Percentiles rank a stretch among this genome's conserved stretches.
These are phyloP conservation scores for Cyphellophora attinorum DNA, from an alignment of 2,329 filamentous ascomycete species.

Conservation along the genomic window DNA sequence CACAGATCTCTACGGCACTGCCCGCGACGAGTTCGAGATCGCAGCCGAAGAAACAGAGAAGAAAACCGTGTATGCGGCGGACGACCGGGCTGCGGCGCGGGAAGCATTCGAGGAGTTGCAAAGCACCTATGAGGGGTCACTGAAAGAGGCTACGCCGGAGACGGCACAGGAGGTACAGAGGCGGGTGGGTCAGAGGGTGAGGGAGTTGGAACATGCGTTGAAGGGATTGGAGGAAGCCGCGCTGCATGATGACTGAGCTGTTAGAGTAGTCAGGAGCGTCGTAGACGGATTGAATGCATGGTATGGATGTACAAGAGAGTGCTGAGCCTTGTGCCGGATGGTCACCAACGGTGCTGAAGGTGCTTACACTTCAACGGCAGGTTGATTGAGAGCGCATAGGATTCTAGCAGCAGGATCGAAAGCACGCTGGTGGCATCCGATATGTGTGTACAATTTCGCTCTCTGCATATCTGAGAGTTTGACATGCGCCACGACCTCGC, in stretches of 20 bases:
- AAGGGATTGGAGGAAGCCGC: constrained; percentile 42
- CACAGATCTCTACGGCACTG: constrained; percentile 20
- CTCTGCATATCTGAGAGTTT: too few relatives aligned
- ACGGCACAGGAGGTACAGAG: constrained; percentile 41
- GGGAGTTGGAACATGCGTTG: constrained; percentile 45
- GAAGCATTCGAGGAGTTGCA: constrained; percentile 43
- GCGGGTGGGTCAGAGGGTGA: constrained; percentile 40
- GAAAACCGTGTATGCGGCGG: constrained; percentile 45
- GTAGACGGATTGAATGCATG: too few relatives aligned
- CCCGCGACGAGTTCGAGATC: constrained; percentile 27
- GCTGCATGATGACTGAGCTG: constrained; percentile 27
- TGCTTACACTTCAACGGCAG: too few relatives aligned
- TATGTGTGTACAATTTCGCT: too few relatives aligned
- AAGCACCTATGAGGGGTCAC: constrained; percentile 33
- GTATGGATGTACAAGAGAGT: too few relatives aligned
- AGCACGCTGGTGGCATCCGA: too few relatives aligned
- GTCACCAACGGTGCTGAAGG: too few relatives aligned
- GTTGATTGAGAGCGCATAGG: too few relatives aligned
- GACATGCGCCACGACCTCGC: too few relatives aligned
- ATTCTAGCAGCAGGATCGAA: too few relatives aligned
- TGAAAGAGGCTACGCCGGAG: constrained; percentile 30
- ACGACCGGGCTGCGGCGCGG: constrained; percentile 43
- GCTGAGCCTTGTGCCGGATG: too few relatives aligned
- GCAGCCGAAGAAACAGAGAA: constrained; percentile 38
- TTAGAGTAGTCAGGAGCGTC: too few relatives aligned